These are phyloP conservation scores for Nicotiana tabacum DNA, from an alignment of 257 asterid genomes.

Conservation along the genomic window DNA sequence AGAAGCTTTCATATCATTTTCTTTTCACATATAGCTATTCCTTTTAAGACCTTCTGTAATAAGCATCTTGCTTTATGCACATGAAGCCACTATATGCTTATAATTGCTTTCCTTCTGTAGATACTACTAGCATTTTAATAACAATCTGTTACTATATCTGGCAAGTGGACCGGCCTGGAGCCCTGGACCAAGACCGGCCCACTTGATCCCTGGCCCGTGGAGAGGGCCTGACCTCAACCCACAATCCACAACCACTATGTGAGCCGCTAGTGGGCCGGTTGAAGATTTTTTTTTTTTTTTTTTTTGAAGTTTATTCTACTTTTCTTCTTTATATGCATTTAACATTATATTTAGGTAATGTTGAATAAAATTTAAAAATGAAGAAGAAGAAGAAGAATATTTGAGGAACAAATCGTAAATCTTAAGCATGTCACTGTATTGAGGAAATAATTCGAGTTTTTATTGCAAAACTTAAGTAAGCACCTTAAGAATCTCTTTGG, in stretches of 20 bases:
- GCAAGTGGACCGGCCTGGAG: neutral
- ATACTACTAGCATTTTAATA: neutral
- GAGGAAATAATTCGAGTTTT: neutral
- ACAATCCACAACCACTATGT: neutral
- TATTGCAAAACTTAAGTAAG: neutral
- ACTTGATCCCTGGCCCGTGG: neutral
- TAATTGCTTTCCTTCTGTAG: neutral
- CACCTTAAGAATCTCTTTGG: constrained; percentile 57
- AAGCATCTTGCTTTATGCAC: neutral
- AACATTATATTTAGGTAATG: neutral
- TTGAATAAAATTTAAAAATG: neutral
- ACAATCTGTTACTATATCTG: neutral
- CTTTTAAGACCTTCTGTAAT: neutral
- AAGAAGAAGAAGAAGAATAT: neutral
- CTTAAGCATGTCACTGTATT: neutral
- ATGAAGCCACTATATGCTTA: neutral
- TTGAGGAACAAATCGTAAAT: neutral
- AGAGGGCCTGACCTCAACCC: neutral
- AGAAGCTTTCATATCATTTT: neutral
- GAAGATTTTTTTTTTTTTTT: too few species aligned
- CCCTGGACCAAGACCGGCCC: neutral
- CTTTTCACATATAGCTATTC: neutral
- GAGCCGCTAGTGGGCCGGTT: neutral
- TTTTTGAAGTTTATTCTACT: neutral
- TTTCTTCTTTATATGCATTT: neutral